These are phyloP conservation scores for Candida ponderosae DNA, from an alignment of 805 yeast genomes.

Conservation along the genomic window DNA sequence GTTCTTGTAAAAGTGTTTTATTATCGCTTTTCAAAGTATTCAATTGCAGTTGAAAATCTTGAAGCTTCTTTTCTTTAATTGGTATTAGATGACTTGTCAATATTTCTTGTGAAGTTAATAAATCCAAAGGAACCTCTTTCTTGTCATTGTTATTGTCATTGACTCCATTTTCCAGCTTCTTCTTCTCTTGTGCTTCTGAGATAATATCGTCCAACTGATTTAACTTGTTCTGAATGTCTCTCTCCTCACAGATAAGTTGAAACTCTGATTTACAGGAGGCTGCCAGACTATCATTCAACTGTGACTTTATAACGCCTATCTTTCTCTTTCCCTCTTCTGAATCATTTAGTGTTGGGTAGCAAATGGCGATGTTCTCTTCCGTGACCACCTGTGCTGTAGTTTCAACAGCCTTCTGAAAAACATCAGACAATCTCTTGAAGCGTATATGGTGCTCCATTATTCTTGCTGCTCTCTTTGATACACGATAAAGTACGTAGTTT, in stretches of 20 bases:
- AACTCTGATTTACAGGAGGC: constrained; percentile 45
- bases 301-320: constrained; percentile 37
- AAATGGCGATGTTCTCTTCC: constrained; percentile 37
- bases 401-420: constrained; percentile 42
- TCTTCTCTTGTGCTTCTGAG: constrained; percentile 22
- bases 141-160: too few species aligned
- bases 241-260: constrained; percentile 39
- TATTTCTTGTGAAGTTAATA: constrained; percentile 11
- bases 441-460: constrained; percentile 22
- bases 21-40: constrained; percentile 8
- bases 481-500: too few species aligned
- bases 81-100: constrained; percentile 18
- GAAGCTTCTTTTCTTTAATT: constrained; percentile 12
- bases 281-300: constrained; percentile 23
- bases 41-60: constrained; percentile 8
- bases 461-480: background rate
- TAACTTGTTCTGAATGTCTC: constrained; percentile 31
- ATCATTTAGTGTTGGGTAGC: constrained; percentile 42
- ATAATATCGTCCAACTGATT: constrained; percentile 38
- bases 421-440: constrained; percentile 37
- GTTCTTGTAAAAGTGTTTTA: constrained; percentile 5
- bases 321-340: constrained; percentile 32
- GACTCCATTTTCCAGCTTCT: background rate
- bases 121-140: constrained; percentile 7
- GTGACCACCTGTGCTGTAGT: constrained; percentile 42